These are phyloP conservation scores for Heterococcus sp. DNA, from an alignment of 108 stramenopile species.

Conservation along the genomic window DNA sequence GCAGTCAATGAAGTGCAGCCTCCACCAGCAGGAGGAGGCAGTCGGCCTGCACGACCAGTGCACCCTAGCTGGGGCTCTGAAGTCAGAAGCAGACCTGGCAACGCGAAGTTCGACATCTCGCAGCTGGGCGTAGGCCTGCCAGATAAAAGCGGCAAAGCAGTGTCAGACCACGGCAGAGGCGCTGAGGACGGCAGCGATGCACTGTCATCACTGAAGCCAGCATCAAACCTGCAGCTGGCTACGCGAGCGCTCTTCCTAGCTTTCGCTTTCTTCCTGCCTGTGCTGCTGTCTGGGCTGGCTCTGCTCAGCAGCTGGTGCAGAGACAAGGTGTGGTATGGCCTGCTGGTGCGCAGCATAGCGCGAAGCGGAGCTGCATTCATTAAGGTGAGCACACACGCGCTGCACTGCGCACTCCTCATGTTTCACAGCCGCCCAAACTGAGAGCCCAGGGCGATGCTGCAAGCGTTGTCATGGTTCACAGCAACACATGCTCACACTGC, in stretches of 20 bases:
- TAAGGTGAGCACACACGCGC: background rate
- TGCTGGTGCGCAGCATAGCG: background rate
- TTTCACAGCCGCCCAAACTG: too few species aligned
- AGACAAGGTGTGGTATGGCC: slow-evolving; percentile 12
- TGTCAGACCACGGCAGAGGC: background rate
- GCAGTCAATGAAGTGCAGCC: too few species aligned
- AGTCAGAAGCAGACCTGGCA: background rate
- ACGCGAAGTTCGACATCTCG: background rate
- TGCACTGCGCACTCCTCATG: too few species aligned
- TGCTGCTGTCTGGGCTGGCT: slow-evolving; percentile 9
- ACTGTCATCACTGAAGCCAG: background rate
- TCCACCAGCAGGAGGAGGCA: too few species aligned
- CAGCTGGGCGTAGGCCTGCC: background rate
- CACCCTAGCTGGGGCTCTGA: background rate
- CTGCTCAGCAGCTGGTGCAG: slow-evolving; percentile 24
- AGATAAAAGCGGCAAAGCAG: background rate
- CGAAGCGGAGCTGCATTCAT: background rate
- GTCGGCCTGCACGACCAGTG: too few species aligned
- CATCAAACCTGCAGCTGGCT: background rate
- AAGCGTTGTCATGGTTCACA: too few species aligned
- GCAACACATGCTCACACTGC: too few species aligned
- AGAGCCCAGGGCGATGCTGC: too few species aligned
- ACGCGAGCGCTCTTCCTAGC: slow-evolving; percentile 7
- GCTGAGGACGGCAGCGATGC: background rate
- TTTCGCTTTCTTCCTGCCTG: slow-evolving; percentile 18